A percentile compares a stretch with the other conserved stretches of the same genome.
These are phyloP conservation scores for Hirsutella minnesotensis DNA, from an alignment of 2,329 filamentous ascomycete species.

Conservation along the genomic window DNA sequence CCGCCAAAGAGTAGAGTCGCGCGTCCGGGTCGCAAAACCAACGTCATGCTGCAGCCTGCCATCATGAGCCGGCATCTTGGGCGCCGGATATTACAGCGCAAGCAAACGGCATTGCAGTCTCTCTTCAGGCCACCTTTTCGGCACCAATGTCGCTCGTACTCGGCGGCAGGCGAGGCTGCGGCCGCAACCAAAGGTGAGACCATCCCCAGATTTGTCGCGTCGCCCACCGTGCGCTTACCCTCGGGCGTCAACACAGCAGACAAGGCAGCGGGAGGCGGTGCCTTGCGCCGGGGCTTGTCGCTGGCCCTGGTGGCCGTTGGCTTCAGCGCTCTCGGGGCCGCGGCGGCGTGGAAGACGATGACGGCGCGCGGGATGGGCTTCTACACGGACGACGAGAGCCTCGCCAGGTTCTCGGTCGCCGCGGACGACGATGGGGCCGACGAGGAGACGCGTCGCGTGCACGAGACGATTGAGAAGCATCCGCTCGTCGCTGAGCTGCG, in stretches of 20 bases:
- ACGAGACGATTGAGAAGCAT: constrained; percentile 64
- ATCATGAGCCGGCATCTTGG: neutral
- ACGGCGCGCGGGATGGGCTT: constrained; percentile 23
- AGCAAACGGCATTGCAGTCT: neutral
- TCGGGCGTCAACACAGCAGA: neutral
- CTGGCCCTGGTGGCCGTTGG: constrained; percentile 17
- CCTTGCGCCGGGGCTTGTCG: constrained; percentile 12
- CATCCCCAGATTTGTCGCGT: neutral
- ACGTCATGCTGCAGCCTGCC: neutral
- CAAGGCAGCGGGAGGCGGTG: neutral
- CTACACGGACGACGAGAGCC: constrained; percentile 56
- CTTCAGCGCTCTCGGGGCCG: constrained; percentile 19
- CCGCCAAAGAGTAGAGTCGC: neutral
- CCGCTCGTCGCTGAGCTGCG: constrained; percentile 63
- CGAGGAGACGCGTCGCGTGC: constrained; percentile 46
- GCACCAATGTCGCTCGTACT: constrained; percentile 1
- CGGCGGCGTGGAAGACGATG: constrained; percentile 23
- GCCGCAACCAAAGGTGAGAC: neutral
- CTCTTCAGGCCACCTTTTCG: neutral
- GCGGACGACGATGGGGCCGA: constrained; percentile 35
- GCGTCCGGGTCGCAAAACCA: neutral
- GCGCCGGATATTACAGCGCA: neutral
- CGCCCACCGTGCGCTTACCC: neutral
- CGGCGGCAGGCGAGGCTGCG: neutral
- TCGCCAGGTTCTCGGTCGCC: constrained; percentile 52